Base-by-base conservation (phyloP, 1,139 yeast species). In the Saccharomycopsis crataegensis region DNA sequence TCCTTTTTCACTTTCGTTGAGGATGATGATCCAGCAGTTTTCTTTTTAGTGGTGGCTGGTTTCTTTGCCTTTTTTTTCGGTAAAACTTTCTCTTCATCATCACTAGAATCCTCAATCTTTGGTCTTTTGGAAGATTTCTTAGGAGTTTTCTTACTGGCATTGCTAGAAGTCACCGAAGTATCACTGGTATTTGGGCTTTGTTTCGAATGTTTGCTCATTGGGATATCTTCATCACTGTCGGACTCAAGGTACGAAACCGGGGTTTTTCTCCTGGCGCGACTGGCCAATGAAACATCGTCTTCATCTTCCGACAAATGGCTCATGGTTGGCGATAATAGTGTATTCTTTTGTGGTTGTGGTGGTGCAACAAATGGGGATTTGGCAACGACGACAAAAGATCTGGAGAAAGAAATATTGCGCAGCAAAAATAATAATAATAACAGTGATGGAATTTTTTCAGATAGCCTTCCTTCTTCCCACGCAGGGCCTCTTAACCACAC, bases 221-320 rank as follows among this genome's bases (percentile, higher is more conserved):
- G 64, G 9, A 46, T 40, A 43, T 61, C 64, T 11, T 61, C 64
- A 28, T 59, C 58, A 28, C 59, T 62, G n/a, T 44, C 50, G 16
- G 43, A 44, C 54, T 58, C 41, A n/a, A 46, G 12, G 37, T 54
- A 45, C 28, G 43, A 51, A 8, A 48, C 44, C 7, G 33, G 14
- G 16, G 17, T 49, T 12, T 17, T 41, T 49, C 5, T 44, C 37
- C 54, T 52, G 6, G 43, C 31, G 40, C 60, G 49, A 40, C 45
- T 47, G 11, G 56, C 49, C 34, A 58, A 46, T n/a, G 58, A 62
- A 12, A 64, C 51, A 34, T 62, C 66, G 49, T 64, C 67, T 9
- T 65, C 67, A 8, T 65, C 62, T 49, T 61, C 65, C 4, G 64
- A 61, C 17, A 43, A 40, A 33, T 42, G 36, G n/a, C 46, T 41